A percentile compares a stretch with the other conserved stretches of the same genome.
phyloP scores from a whole-genome alignment of 2,329 filamentous ascomycete species.

The Sordariomycetes sp. region DNA sequence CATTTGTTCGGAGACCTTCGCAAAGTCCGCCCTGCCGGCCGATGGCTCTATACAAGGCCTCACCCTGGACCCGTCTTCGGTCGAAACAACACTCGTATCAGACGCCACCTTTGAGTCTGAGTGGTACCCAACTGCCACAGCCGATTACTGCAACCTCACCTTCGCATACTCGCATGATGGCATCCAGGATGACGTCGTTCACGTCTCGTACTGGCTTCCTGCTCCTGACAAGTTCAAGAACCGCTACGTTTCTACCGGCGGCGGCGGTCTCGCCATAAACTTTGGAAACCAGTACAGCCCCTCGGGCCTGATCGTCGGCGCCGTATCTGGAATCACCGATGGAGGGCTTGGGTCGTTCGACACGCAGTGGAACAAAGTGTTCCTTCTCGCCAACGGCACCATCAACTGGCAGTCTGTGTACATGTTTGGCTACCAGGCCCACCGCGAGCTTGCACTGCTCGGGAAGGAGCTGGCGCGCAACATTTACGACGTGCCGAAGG shows the following conservation, averaged over 20 bases:
- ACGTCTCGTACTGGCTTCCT: constrained; percentile 20
- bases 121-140: constrained; percentile 12
- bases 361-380: constrained; percentile 20
- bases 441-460: constrained; percentile 30
- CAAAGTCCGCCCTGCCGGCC: constrained; percentile 7
- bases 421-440: constrained; percentile 35
- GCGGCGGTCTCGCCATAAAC: constrained; percentile 27
- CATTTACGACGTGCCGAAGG: constrained; percentile 18
- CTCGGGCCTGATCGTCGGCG: constrained; percentile 14
- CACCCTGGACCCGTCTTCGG: constrained; percentile 21
- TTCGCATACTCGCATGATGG: constrained; percentile 19
- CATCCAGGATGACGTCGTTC: constrained; percentile 15
- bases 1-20: not conserved
- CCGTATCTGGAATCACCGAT: constrained; percentile 23
- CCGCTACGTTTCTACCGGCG: constrained; percentile 29
- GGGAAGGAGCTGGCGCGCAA: constrained; percentile 27
- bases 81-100: constrained; percentile 15
- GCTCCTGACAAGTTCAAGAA: constrained; percentile 22
- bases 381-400: constrained; percentile 31
- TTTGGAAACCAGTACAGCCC: constrained; percentile 14
- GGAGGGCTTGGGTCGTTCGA: constrained; percentile 29
- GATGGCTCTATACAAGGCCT: constrained; percentile 8
- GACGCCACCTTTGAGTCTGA: constrained; percentile 5
- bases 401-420: constrained; percentile 34
- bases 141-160: constrained; percentile 21